Conservation (phyloP, 495 filamentous ascomycete genomes). For the Hypoxylon fuscum region DNA sequence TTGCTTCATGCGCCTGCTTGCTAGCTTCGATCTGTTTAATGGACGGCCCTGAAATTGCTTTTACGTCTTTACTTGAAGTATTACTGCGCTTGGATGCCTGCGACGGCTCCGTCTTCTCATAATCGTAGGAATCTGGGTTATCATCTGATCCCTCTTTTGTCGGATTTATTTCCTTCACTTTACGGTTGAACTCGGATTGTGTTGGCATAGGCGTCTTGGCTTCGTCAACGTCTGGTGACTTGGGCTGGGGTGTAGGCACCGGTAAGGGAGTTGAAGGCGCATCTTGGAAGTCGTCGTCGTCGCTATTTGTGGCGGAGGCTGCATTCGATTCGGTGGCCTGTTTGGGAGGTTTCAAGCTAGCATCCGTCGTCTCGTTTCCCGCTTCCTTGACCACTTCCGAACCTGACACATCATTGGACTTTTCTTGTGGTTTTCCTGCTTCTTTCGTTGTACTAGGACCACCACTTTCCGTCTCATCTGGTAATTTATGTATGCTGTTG, state of each 20-base stretch:
- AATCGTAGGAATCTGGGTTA: conserved; percentile 21
- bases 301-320: conserved; percentile 33
- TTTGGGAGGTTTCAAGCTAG: conserved; percentile 23
- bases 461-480: conserved; percentile 9
- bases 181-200: conserved; percentile 16
- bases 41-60: conserved; percentile 43
- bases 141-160: conserved; percentile 17
- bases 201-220: conserved; percentile 34
- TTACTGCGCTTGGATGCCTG: conserved; percentile 25
- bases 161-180: conserved; percentile 1
- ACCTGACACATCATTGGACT: conserved; percentile 30
- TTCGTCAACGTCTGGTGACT: conserved; percentile 28
- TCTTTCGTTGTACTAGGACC: conserved; percentile 12
- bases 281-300: conserved; percentile 53
- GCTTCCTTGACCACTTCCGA: conserved; percentile 1
- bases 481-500: conserved; percentile 15
- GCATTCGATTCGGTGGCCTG: conserved; percentile 8
- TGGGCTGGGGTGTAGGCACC: conserved; percentile 23
- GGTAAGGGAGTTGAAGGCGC: conserved; percentile 47
- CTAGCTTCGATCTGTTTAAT: conserved; percentile 39
- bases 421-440: conserved; percentile 23
- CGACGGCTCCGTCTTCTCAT: conserved; percentile 17
- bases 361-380: conserved; percentile 12
- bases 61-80: conserved; percentile 31
- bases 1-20: conserved; percentile 35